Percentiles rank a stretch among this genome's conserved stretches.
Evolutionary conservation across 129 eudicot genomes (phyloP).

Genomic region (Arctium lappa): DNA sequence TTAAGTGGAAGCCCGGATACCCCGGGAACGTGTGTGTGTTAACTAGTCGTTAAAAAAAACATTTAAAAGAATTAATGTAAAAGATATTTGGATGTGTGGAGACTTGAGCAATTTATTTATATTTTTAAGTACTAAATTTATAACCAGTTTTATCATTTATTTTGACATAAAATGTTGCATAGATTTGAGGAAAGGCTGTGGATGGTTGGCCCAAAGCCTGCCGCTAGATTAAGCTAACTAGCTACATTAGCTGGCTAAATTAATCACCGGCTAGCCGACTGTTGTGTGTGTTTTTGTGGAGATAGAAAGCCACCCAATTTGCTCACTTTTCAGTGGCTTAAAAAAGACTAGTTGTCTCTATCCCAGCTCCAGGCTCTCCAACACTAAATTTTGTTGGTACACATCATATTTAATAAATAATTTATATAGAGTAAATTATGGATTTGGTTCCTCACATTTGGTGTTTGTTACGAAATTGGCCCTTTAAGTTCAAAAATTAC

Average conservation of each 20-base stretch:
- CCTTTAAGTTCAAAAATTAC: too few species aligned
- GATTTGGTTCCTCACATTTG: too few species aligned
- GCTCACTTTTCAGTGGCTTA: constrained; percentile 22
- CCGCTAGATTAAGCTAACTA: background rate
- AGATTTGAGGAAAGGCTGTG: background rate
- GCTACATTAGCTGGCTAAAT: background rate
- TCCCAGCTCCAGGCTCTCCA: background rate
- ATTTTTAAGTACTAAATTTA: too few species aligned
- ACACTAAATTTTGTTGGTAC: background rate
- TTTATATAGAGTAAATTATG: too few species aligned
- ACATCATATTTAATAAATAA: background rate
- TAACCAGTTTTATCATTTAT: too few species aligned
- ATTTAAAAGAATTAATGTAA: background rate
- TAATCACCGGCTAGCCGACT: background rate
- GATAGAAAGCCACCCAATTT: constrained; percentile 20
- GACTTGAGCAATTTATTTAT: too few species aligned
- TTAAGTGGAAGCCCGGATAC: too few species aligned
- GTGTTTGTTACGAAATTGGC: too few species aligned
- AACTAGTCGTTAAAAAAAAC: too few species aligned
- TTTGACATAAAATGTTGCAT: background rate
- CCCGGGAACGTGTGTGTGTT: too few species aligned
- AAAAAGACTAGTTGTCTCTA: constrained; percentile 15
- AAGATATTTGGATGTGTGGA: background rate
- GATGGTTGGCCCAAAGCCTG: background rate
- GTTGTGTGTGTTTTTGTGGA: constrained; percentile 19